Evolutionary conservation across 129 eudicot genomes (phyloP).

Genomic region (Mikania micrantha): DNA sequence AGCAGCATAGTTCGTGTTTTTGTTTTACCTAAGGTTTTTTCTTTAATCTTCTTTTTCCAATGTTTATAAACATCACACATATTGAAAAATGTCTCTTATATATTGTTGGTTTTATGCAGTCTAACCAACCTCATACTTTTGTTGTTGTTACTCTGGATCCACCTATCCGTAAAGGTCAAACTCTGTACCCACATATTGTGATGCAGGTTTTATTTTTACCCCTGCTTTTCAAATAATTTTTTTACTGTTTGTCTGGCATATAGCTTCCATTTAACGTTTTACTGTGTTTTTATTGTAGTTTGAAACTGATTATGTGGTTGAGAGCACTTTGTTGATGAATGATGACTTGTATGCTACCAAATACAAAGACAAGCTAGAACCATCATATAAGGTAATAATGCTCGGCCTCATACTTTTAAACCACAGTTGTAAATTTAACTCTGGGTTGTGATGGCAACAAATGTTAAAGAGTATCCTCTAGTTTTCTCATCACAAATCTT

Average conservation of each 20-base stretch:
- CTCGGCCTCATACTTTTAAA: background rate
- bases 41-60: background rate
- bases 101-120: conserved; percentile 40
- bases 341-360: conserved; percentile 63
- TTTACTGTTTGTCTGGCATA: background rate
- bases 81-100: background rate
- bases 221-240: background rate
- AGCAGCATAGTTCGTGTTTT: conserved; percentile 94
- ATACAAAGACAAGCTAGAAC: conserved; percentile 78
- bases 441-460: background rate
- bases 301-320: conserved; percentile 86
- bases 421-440: background rate
- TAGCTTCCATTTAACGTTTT: background rate
- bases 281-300: conserved; percentile 40
- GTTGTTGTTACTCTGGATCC: conserved; percentile 93
- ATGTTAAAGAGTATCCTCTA: background rate
- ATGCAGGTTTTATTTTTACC: conserved; percentile 57
- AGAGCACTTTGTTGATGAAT: conserved; percentile 53
- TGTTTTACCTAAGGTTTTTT: conserved; percentile 76
- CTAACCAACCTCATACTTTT: conserved; percentile 91
- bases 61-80: background rate
- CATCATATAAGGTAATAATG: conserved; percentile 57
- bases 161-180: conserved; percentile 96
- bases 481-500: background rate
- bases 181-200: conserved; percentile 94